Percentiles rank a stretch among this genome's conserved stretches.
Conservation (phyloP, 495 filamentous ascomycete genomes). For the Penicillium odoratum region DNA sequence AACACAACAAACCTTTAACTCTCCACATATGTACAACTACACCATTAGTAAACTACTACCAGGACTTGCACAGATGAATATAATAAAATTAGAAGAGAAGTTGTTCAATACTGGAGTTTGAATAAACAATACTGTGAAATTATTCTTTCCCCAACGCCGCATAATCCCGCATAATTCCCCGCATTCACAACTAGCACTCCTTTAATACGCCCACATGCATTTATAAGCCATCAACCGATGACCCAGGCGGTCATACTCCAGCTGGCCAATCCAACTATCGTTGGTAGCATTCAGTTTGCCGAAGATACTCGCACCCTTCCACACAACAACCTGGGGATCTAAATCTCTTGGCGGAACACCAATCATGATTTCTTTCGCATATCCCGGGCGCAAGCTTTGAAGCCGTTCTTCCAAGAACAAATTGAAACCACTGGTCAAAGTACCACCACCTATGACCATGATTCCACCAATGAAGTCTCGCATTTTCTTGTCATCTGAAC, state of each 20-base stretch:
- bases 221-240: constrained; percentile 79
- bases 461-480: constrained; percentile 89
- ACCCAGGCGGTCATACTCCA: constrained; percentile 88
- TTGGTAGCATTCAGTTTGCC: constrained; percentile 83
- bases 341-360: constrained; percentile 86
- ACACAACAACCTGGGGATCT: constrained; percentile 90
- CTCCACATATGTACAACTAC: too few relatives aligned
- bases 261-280: constrained; percentile 87
- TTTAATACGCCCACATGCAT: constrained; percentile 75
- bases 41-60: too few relatives aligned
- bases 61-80: too few relatives aligned
- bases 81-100: too few relatives aligned
- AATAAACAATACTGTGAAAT: background rate
- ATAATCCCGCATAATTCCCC: background rate
- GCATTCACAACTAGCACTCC: background rate
- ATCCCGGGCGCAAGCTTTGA: constrained; percentile 64
- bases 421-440: constrained; percentile 73
- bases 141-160: background rate
- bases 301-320: constrained; percentile 98
- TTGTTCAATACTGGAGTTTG: background rate
- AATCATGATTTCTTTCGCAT: constrained; percentile 81
- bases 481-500: constrained; percentile 87
- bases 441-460: constrained; percentile 92
- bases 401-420: constrained; percentile 79
- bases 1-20: too few relatives aligned